Evolutionary conservation across 2,329 filamentous ascomycete species (phyloP).

Genomic region (Pseudonectria buxi): DNA sequence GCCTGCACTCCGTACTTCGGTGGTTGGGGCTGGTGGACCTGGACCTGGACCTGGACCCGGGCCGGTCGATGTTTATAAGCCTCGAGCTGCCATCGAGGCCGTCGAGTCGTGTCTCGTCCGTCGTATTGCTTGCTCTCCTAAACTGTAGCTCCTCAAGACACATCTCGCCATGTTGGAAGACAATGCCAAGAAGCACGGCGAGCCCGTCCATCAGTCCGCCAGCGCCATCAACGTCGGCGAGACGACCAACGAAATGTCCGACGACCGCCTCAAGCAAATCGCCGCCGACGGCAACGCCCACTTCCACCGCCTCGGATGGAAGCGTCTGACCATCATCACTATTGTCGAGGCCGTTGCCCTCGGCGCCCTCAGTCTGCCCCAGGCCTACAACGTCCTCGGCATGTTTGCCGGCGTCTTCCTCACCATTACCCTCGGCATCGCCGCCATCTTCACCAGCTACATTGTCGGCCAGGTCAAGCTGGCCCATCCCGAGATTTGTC

Average conservation of each 20-base stretch:
- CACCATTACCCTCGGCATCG: constrained; percentile 1
- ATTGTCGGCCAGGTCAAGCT: constrained; percentile 6
- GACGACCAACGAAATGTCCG: constrained; percentile 3
- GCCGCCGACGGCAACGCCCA: constrained; percentile 5
- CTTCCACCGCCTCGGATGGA: constrained; percentile 4
- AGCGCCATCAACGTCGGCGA: constrained; percentile 5
- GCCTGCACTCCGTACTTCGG: too few species aligned
- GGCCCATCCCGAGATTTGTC: constrained; percentile 4
- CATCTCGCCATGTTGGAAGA: too few species aligned
- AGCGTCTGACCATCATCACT: constrained; percentile 5
- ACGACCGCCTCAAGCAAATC: constrained; percentile 7
- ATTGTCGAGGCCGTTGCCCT: constrained; percentile 8
- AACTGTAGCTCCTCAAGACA: too few species aligned
- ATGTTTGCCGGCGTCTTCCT: constrained; percentile 7
- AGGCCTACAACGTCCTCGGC: constrained; percentile 5
- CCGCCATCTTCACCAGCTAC: constrained; percentile 8
- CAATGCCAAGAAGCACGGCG: too few species aligned
- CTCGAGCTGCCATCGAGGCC: too few species aligned
- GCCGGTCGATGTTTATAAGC: too few species aligned
- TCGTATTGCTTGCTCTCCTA: too few species aligned
- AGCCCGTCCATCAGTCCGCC: too few species aligned
- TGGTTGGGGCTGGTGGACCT: too few species aligned
- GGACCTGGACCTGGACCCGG: too few species aligned
- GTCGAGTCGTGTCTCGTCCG: too few species aligned
- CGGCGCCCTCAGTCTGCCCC: constrained; percentile 7